phyloP scores from a whole-genome alignment of 2,329 filamentous ascomycete genomes.

The Calonectria naviculata region DNA sequence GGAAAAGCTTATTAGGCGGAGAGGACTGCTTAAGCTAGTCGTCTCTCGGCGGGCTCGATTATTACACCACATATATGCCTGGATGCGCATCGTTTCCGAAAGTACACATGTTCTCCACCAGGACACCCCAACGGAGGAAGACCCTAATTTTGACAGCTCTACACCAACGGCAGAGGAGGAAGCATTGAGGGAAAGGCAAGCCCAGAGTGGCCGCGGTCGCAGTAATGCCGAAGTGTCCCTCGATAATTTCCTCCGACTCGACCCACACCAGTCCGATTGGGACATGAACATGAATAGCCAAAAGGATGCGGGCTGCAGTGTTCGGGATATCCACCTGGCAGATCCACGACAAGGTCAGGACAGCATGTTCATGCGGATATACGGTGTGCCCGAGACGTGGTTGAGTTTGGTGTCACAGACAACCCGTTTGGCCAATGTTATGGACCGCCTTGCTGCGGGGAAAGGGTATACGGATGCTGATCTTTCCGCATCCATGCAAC shows the following conservation, averaged over 20 bases:
- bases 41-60: conserved; percentile 34
- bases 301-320: conserved; percentile 22
- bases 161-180: not conserved
- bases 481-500: conserved; percentile 25
- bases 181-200: not conserved
- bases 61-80: conserved; percentile 36
- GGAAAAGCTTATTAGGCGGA: conserved; percentile 33
- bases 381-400: conserved; percentile 37
- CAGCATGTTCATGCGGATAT: conserved; percentile 39
- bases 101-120: conserved; percentile 30
- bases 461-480: conserved; percentile 23
- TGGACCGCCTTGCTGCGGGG: conserved; percentile 22
- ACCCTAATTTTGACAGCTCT: not conserved
- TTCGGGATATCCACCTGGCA: conserved; percentile 32
- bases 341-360: conserved; percentile 30
- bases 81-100: conserved; percentile 38
- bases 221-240: conserved; percentile 30
- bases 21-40: conserved; percentile 29
- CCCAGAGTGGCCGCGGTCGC: not conserved
- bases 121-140: conserved; percentile 12
- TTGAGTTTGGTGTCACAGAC: conserved; percentile 35
- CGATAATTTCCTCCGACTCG: conserved; percentile 33
- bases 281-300: conserved; percentile 1
- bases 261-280: conserved; percentile 29
- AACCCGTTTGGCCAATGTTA: conserved; percentile 31